phyloP scores from a whole-genome alignment of 2,329 filamentous ascomycete genomes.

The Penicillium nordicum region DNA sequence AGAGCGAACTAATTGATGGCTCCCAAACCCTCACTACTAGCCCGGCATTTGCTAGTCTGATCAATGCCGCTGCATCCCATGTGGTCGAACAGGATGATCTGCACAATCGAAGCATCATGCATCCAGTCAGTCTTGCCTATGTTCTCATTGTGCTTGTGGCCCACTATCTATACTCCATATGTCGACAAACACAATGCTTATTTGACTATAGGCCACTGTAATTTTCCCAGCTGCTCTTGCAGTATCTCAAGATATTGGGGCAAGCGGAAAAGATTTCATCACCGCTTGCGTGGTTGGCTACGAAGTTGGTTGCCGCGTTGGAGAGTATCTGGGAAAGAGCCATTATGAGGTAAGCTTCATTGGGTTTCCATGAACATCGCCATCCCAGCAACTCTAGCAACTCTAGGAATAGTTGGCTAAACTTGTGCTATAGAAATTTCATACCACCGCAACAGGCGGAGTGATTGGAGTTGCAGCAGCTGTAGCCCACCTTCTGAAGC shows the following conservation, averaged over 20 bases:
- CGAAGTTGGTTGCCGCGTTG: conserved; percentile 30
- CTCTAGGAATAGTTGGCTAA: too few relatives aligned
- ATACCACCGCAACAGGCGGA: conserved; percentile 27
- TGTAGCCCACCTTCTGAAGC: conserved; percentile 24
- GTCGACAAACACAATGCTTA: not conserved
- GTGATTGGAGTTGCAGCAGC: conserved; percentile 31
- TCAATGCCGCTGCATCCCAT: conserved; percentile 32
- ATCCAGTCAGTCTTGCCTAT: conserved; percentile 25
- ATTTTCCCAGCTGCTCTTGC: conserved; percentile 30
- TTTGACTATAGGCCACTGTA: conserved; percentile 25
- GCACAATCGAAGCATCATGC: conserved; percentile 34
- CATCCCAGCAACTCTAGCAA: too few relatives aligned
- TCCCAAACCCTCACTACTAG: conserved; percentile 20
- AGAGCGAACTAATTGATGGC: conserved; percentile 29
- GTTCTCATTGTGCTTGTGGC: not conserved
- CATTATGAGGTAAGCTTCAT: conserved; percentile 28
- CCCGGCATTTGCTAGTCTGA: conserved; percentile 30
- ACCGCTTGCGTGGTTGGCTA: conserved; percentile 33
- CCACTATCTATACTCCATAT: not conserved
- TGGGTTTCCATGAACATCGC: too few relatives aligned
- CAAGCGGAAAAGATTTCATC: conserved; percentile 29
- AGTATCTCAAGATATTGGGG: conserved; percentile 29
- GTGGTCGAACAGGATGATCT: conserved; percentile 36
- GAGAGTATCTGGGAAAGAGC: conserved; percentile 30
- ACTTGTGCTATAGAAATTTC: conserved; percentile 21